Base-by-base conservation (phyloP, 805 yeast genomes). In the Ogataea ramenticola region DNA sequence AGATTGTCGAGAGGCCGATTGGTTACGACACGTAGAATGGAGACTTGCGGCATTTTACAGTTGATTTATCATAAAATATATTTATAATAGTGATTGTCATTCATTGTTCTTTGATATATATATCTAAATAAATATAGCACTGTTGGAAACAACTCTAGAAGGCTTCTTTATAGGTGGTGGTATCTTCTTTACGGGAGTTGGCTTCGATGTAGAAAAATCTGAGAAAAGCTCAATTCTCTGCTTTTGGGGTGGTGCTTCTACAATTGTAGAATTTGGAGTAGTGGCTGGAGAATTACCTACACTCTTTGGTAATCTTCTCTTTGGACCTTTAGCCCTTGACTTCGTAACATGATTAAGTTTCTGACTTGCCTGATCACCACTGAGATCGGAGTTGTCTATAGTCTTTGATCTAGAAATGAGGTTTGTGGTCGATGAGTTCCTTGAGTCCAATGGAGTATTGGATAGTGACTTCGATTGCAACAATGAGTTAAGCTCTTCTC, bases 261-360 rank as follows among this genome's bases (percentile, higher is more conserved):
- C 15, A 21, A 24, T 34, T 12, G 21, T 16, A 34, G 40, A n/a
- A 2, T 11, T 35, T 7, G 34, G 21, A 4, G 43, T n/a, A 22
- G 29, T 16, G 7, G 27, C 1, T 5, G 27, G 37, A 8, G 37
- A 16, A 11, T 17, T 17, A 20, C 24, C 37, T 19, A 55, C 40
- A 10, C 27, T 48, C 42, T 64, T 62, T 1, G 80, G 80, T 17
- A 71, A 60, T 41, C 72, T 60, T 48, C 81, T 58, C 52, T 68
- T 73, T 0, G 82, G 82, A 0, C 82, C 82, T 44, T 63, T 70
- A 16, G 79, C 61, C 43, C 82, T 60, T 0, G 57, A 44, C 51
- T 75, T 77, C 38, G 67, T 75, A 2, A 71, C 57, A 54, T 76
- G 80, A 0, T 59, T 59, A 39, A 75, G 57, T 36, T 64, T 65